Evolutionary conservation across 2,329 filamentous ascomycete species (phyloP).

Genomic region (Domatiomyces globalis): DNA sequence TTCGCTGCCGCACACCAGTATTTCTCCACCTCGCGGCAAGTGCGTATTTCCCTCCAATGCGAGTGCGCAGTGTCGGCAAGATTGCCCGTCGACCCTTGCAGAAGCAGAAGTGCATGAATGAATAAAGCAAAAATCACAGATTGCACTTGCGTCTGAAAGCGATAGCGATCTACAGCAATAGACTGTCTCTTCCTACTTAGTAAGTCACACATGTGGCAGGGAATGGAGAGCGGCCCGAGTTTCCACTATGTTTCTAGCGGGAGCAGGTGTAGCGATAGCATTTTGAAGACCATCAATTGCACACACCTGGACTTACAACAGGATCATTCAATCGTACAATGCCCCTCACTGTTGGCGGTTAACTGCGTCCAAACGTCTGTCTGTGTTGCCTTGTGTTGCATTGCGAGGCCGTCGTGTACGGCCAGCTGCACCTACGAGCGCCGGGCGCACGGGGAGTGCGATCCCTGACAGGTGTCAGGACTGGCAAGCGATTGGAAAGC

Average conservation of each 20-base stretch:
- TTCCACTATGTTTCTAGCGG: not conserved
- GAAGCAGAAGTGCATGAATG: too few relatives aligned
- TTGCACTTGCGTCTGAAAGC: not conserved
- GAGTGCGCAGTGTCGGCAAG: not conserved
- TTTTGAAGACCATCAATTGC: not conserved
- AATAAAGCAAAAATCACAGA: not conserved
- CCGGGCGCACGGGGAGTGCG: not conserved
- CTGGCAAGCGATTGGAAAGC: not conserved
- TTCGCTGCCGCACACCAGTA: not conserved
- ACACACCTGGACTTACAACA: too few relatives aligned
- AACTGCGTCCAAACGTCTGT: not conserved
- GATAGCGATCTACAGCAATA: not conserved
- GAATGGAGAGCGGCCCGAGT: not conserved
- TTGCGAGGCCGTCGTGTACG: not conserved
- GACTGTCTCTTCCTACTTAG: not conserved
- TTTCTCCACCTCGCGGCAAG: not conserved
- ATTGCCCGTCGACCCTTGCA: not conserved
- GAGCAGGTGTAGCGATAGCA: not conserved
- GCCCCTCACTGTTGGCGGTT: not conserved
- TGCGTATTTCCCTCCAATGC: not conserved
- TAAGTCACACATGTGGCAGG: not conserved
- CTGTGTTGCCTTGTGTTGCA: not conserved
- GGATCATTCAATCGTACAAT: not conserved
- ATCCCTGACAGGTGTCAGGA: too few relatives aligned
- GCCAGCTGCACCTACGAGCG: not conserved